These are phyloP conservation scores for Sideroxylon spinosum DNA, from an alignment of 179 eudicot genomes.

Conservation along the genomic window DNA sequence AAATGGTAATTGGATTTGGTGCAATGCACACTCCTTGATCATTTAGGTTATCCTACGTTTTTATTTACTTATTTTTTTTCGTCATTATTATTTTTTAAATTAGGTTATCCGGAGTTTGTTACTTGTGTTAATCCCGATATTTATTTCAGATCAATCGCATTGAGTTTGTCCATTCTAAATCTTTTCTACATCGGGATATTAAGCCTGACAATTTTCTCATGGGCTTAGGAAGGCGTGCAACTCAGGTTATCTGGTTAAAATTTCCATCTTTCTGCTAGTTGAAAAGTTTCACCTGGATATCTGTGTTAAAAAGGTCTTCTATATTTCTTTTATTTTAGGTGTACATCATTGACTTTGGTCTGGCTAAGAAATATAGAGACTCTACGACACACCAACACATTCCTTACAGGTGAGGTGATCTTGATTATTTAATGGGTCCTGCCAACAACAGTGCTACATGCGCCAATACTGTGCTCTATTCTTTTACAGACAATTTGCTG, in stretches of 20 bases:
- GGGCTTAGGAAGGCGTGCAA: conserved; percentile 95
- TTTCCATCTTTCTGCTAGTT: not conserved
- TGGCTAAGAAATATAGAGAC: conserved; percentile 90
- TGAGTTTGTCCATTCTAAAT: conserved; percentile 84
- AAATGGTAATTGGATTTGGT: conserved; percentile 57
- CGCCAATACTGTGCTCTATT: not conserved
- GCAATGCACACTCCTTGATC: not conserved
- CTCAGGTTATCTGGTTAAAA: conserved; percentile 50
- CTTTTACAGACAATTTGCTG: not conserved
- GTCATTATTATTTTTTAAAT: too few species aligned
- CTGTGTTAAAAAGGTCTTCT: not conserved
- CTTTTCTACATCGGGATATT: conserved; percentile 92
- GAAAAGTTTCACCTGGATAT: not conserved
- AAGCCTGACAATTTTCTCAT: conserved; percentile 97
- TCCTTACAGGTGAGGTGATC: conserved; percentile 68
- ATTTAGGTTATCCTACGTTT: not conserved
- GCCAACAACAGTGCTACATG: not conserved
- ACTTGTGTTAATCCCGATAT: not conserved
- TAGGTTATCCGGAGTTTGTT: conserved; percentile 2
- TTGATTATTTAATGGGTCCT: conserved; percentile 2
- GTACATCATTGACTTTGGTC: conserved; percentile 83
- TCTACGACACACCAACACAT: conserved; percentile 76
- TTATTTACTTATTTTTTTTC: not conserved
- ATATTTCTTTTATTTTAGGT: conserved; percentile 37
- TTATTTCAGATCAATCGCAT: conserved; percentile 73